Conservation (phyloP, 225 moss, liverwort and hornwort species). For the Lunularia cruciata region DNA sequence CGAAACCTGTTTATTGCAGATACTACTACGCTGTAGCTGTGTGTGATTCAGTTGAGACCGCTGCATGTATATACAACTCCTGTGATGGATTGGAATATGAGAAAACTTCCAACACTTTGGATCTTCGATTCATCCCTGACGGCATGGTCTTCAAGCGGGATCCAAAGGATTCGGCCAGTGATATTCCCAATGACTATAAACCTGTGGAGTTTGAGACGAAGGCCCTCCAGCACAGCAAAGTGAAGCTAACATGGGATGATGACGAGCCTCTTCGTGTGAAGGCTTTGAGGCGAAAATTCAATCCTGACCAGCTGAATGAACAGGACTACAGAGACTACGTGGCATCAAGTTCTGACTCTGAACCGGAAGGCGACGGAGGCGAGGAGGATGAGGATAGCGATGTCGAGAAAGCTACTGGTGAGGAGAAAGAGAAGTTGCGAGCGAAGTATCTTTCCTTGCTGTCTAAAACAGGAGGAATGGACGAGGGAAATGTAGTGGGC, state of each 20-base stretch:
- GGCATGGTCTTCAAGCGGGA: slow-evolving; percentile 65
- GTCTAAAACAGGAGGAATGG: slow-evolving; percentile 44
- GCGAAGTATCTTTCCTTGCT: slow-evolving; percentile 77
- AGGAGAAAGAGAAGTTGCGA: slow-evolving; percentile 45
- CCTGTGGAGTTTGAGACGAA: slow-evolving; percentile 88
- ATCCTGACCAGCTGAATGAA: slow-evolving; percentile 80
- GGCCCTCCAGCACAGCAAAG: slow-evolving; percentile 89
- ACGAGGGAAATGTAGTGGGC: slow-evolving; percentile 36
- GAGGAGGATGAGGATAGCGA: slow-evolving; percentile 39
- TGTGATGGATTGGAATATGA: slow-evolving; percentile 97
- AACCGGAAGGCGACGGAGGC: slow-evolving; percentile 38
- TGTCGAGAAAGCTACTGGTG: slow-evolving; percentile 27
- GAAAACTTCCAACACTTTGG: slow-evolving; percentile 91
- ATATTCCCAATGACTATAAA: slow-evolving; percentile 66
- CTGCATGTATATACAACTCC: slow-evolving; percentile 68
- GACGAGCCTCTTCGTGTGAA: slow-evolving; percentile 89
- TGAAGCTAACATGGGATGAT: slow-evolving; percentile 97
- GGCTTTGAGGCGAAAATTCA: slow-evolving; percentile 86
- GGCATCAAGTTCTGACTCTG: slow-evolving; percentile 57
- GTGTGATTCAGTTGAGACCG: slow-evolving; percentile 80
- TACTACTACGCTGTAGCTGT: slow-evolving; percentile 94
- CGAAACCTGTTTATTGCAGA: slow-evolving; percentile 9
- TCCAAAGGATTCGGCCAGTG: slow-evolving; percentile 69
- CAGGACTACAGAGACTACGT: slow-evolving; percentile 92
- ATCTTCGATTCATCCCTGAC: slow-evolving; percentile 82